Base-by-base conservation (phyloP, 805 yeast genomes). In the Sugiyamaella boreocaroliniensis region DNA sequence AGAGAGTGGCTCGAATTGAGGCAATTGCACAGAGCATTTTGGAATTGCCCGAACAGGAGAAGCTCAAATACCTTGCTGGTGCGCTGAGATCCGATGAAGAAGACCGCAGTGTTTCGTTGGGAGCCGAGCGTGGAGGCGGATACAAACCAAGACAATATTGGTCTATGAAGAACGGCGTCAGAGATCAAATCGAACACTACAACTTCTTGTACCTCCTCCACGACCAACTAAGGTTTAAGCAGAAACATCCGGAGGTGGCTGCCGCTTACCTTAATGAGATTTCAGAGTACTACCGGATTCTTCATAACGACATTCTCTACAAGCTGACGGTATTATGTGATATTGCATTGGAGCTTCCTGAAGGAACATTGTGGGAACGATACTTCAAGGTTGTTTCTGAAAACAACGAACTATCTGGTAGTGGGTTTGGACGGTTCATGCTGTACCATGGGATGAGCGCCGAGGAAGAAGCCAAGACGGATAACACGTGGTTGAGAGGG, bases 121-220 rank as follows among this genome's bases (percentile, higher is more conserved):
- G 81, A 0, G 76, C 76, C 7, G 77, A 76, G 55, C 63, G 78
- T 18, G 79, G 78, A 6, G 64, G 64, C 40, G 80, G 80, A 0
- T 76, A 65, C 63, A 76, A 76, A 56, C 80, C 80, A 2, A 67
- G 66, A 43, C 76, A 76, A 19, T 75, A 75, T 56, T 76, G 80
- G 81, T 65, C 69, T 2, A 72, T 75, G 64, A 68, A 72, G 16
- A 70, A 74, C 54, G 73, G 73, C 0, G 70, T 71, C 7, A 61
- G 71, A 14, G 80, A 76, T 55, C 68, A 71, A 37, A 75, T 76
- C 49, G 75, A 67, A 45, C 73, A 72, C 54, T 76, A 69, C 62
- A 76, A 76, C 55, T 63, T 75, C 51, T 63, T 72, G 40, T 71
- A 75, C 51, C 66, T 74, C 49, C 64, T 65, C 5, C 76, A 73